Base-by-base conservation (phyloP, 176 grass and related monocot genomes). In the Avena sativa region DNA sequence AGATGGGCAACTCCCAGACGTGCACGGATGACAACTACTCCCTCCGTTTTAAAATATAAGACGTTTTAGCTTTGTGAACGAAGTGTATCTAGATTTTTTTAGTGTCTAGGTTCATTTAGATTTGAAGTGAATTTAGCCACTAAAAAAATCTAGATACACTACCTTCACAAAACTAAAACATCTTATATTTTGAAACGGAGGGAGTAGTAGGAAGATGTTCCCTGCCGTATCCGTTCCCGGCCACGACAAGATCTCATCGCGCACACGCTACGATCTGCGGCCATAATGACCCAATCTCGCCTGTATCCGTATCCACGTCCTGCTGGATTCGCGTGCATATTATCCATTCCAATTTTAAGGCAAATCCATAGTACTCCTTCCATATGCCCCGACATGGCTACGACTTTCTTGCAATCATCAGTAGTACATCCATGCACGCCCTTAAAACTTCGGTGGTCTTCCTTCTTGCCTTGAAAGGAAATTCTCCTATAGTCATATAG, bases 381-480 rank as follows among this genome's bases (percentile, higher is more conserved):
- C 3, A 25, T 40, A 40, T 6, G 38, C 38, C 38, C 38, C 14
- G 10, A 26, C 43, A 30, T 5, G 70, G 70, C 20, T 1, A 73
- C 43, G 43, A 64, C 79, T 32, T 81, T 50, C 64, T 28, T 17
- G 14, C 50, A 12, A 40, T 38, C 52, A 32, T 53, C 10, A 38
- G 16, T 9, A 28, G 25, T 8, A 78, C 16, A 78, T 58, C 23
- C 79, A 28, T 23, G 17, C 60, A 62, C 4, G n/a, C 10, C 60
- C 60, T 62, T 25, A 57, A 57, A 57, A 19, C 9, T 17, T 50
- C 12, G 2, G 49, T 50, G 49, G 34, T 16, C 62, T 14, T 34
- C 26, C 12, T 69, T 38, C 63, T 36, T 82, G 62, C 21, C 80
- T 69, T 55, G 62, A 69, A 82, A 82, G 63, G 19, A 79, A 82